Base-by-base conservation (phyloP, 2,329 filamentous ascomycete genomes). In the Pyrenophora tritici-repentis region DNA sequence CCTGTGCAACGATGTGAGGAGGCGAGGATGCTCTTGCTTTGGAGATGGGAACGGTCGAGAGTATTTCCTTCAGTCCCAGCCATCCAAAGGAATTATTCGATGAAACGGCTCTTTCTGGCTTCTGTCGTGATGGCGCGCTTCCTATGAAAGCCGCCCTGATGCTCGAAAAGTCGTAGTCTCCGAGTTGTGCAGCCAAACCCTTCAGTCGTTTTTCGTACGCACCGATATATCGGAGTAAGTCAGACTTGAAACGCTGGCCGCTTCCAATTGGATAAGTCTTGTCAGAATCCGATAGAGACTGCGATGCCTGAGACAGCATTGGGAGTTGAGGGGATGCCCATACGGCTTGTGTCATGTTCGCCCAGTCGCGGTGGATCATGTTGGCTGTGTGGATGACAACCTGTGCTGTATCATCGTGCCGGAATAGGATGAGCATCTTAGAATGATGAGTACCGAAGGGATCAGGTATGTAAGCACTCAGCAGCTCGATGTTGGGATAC, bases 301-400 rank as follows among this genome's bases (percentile, higher is more conserved):
- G 18, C 2, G 40, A 8, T 26, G 14, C 42, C 7, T 32, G 3
- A 58, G 61, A 4, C 64, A 50, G 8, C 3, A 83, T 72, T 1
- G 88, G 86, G 1, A 96, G 82, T 1, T 83, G 67, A 0, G 90
- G 90, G 0, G 90, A 93, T 42, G 76, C 79, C 91, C 91, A 96
- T 4, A 89, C 83, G 1, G 85, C 90, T 70, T 96, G 91, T 1
- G 86, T 89, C 88, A 96, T 89, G 61, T 94, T 94, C 1, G 79
- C 82, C 91, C 91, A 96, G 70, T 96, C 91, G 47, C 86, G 85
- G 3, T 81, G 67, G n/a, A 96, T 93, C 87, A 96, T 91, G 62
- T 96, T 96, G 14, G 91, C 90, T 0, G 91, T 96, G 62, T 95
- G 90, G 24, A 96, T 91, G 48, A 95, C 75, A 5, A 96, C 77